Conservation (phyloP, 306 rosid species). For the Cicer yamashitae region DNA sequence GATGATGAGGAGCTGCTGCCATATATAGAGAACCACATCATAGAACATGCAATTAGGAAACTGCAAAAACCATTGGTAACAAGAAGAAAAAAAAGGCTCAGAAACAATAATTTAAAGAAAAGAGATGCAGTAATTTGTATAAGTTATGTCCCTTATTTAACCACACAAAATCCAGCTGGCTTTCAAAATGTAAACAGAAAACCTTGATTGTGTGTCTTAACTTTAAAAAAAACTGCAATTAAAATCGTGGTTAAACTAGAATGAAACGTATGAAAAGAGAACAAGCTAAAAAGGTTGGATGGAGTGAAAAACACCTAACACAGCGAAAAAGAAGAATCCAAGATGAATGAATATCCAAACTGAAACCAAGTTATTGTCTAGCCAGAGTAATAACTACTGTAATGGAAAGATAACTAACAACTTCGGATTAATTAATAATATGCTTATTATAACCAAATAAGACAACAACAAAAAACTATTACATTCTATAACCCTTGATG, state of each 20-base stretch:
- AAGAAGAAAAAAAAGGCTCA: neutral
- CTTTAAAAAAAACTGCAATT: constrained; percentile 19
- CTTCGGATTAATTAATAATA: constrained; percentile 23
- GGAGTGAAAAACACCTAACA: neutral
- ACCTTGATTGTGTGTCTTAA: constrained; percentile 22
- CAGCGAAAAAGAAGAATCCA: constrained; percentile 25
- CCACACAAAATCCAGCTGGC: constrained; percentile 6
- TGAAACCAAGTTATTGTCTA: constrained; percentile 15
- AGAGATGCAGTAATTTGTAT: neutral
- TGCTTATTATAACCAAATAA: constrained; percentile 30
- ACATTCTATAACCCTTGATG: constrained; percentile 90
- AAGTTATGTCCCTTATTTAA: constrained; percentile 15
- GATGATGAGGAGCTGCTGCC: neutral
- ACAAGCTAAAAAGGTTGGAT: neutral
- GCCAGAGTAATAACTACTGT: neutral
- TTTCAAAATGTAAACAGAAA: constrained; percentile 7
- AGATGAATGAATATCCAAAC: constrained; percentile 22
- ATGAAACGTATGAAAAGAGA: constrained; percentile 7
- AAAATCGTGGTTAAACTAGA: constrained; percentile 18
- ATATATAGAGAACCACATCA: constrained; percentile 15
- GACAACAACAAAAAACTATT: constrained; percentile 40
- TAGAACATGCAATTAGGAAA: constrained; percentile 26
- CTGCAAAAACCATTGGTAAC: neutral
- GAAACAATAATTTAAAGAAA: neutral
- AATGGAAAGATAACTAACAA: constrained; percentile 17